phyloP scores from a whole-genome alignment of 139 green algal species.

The Chlamydomonas incerta region DNA sequence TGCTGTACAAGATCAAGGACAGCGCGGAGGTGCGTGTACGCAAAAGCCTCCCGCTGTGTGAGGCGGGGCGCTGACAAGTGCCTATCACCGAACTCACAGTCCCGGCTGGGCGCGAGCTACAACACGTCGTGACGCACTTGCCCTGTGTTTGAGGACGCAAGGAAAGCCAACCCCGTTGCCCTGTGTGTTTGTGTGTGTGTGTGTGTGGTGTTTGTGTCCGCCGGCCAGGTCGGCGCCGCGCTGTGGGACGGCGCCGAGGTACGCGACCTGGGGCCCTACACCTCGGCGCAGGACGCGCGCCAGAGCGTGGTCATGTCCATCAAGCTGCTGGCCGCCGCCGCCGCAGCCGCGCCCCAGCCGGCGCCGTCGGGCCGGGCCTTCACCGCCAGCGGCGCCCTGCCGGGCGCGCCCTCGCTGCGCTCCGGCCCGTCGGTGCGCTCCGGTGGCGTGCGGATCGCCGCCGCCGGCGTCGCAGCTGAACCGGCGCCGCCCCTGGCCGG shows the following conservation, averaged over 20 bases:
- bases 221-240: conserved; percentile 7
- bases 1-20: not conserved
- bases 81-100: too few relatives aligned
- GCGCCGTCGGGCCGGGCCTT: not conserved
- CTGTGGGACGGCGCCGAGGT: conserved; percentile 10
- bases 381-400: not conserved
- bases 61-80: too few relatives aligned
- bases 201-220: not conserved
- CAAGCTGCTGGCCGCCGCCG: not conserved
- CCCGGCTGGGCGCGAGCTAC: too few relatives aligned
- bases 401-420: too few relatives aligned
- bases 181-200: not conserved
- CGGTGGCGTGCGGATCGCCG: too few relatives aligned
- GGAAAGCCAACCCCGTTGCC: too few relatives aligned
- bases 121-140: too few relatives aligned
- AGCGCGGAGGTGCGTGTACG: not conserved
- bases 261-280: conserved; percentile 8
- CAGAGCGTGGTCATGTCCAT: conserved; percentile 18
- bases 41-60: too few relatives aligned
- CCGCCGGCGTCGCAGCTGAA: too few relatives aligned
- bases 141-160: too few relatives aligned
- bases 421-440: too few relatives aligned
- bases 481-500: too few relatives aligned
- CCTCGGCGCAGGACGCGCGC: not conserved
- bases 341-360: not conserved